These are phyloP conservation scores for Dianthus caryophyllus DNA, from an alignment of 148 eudicot genomes.

Conservation along the genomic window DNA sequence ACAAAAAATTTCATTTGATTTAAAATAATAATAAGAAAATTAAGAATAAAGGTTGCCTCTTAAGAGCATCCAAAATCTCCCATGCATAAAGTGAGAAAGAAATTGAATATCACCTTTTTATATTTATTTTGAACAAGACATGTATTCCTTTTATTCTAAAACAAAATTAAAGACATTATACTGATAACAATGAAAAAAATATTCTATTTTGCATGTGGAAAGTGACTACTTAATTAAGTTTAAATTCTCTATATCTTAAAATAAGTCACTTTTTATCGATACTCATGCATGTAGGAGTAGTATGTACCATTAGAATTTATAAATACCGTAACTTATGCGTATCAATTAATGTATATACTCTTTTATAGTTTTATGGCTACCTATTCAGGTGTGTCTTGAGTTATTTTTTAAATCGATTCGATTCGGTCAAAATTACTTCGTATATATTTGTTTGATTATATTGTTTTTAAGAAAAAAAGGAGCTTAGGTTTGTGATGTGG, in stretches of 20 bases:
- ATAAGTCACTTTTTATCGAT: slow-evolving; percentile 6
- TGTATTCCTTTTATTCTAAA: slow-evolving; percentile 5
- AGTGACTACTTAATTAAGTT: slow-evolving; percentile 24
- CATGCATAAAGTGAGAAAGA: slow-evolving; percentile 46
- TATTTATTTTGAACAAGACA: slow-evolving; percentile 36
- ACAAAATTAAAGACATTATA: not conserved
- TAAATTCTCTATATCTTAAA: not conserved
- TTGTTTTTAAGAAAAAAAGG: too few species aligned
- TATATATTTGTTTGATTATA: too few species aligned
- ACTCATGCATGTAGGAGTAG: too few species aligned
- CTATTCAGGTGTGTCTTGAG: too few species aligned
- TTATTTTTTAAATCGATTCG: too few species aligned
- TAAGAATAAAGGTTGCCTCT: slow-evolving; percentile 36
- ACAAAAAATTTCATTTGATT: too few species aligned
- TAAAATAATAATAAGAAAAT: too few species aligned
- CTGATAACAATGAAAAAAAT: not conserved
- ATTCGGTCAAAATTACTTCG: too few species aligned
- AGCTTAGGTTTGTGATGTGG: too few species aligned
- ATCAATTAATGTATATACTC: not conserved
- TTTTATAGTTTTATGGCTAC: not conserved
- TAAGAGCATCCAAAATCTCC: slow-evolving; percentile 29
- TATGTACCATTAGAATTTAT: slow-evolving; percentile 10
- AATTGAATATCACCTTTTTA: slow-evolving; percentile 53
- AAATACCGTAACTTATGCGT: slow-evolving; percentile 9
- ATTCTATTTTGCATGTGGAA: slow-evolving; percentile 32